phyloP scores from a whole-genome alignment of 495 filamentous ascomycete species.

The Entonaema liquescens region DNA sequence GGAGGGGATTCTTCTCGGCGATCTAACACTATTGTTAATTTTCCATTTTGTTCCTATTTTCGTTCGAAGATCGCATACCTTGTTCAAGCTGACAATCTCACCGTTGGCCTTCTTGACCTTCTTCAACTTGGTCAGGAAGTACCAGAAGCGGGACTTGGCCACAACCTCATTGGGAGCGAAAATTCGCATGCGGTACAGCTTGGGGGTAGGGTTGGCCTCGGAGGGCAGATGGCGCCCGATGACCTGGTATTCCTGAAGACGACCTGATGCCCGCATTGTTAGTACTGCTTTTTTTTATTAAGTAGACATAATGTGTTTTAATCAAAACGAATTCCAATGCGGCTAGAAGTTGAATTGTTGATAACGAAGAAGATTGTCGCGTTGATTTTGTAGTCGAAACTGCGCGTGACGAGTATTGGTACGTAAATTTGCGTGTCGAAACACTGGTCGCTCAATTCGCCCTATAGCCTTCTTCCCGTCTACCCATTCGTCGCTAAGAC shows the following conservation, averaged over 20 bases:
- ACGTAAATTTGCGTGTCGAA: neutral
- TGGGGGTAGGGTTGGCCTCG: constrained; percentile 92
- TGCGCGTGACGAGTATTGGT: neutral
- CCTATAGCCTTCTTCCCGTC: neutral
- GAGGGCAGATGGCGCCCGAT: constrained; percentile 98
- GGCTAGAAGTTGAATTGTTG: neutral
- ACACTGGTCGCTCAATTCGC: neutral
- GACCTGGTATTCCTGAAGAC: constrained; percentile 99
- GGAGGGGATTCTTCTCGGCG: constrained; percentile 95
- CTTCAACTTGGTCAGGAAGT: constrained; percentile 97
- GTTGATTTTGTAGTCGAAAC: neutral
- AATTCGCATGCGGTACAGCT: constrained; percentile 99
- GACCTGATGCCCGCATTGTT: constrained; percentile 67
- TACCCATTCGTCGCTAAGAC: neutral
- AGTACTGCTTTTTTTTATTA: constrained; percentile 12
- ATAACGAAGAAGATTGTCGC: neutral
- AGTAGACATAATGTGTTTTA: neutral
- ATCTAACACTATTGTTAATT: constrained; percentile 67
- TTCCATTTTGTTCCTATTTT: constrained; percentile 2
- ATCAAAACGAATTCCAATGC: neutral
- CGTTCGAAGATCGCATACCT: constrained; percentile 66
- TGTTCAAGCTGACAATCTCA: constrained; percentile 96
- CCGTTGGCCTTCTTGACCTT: constrained; percentile 99
- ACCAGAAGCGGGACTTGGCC: constrained; percentile 99
- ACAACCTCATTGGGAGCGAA: constrained; percentile 97